Evolutionary conservation across 345 rosid genomes (phyloP).

Genomic region (Kernera saxatilis): DNA sequence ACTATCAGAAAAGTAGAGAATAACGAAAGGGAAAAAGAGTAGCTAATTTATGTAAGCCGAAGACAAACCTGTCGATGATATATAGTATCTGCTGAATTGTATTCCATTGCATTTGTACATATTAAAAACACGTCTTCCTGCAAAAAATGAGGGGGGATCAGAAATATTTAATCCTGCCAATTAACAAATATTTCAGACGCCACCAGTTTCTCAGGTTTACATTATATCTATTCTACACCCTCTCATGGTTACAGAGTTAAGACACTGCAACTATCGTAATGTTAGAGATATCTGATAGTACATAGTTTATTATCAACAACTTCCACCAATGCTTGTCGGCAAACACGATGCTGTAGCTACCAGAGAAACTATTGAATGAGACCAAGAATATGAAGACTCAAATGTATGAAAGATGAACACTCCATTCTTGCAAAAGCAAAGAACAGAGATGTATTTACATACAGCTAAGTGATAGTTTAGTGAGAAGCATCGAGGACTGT

Average conservation of each 20-base stretch:
- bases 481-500: neutral
- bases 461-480: neutral
- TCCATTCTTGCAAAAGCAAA: neutral
- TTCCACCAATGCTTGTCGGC: neutral
- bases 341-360: neutral
- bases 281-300: neutral
- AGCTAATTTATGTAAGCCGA: neutral
- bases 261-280: neutral
- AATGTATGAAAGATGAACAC: neutral
- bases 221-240: neutral
- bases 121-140: constrained; percentile 74
- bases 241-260: neutral
- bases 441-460: neutral
- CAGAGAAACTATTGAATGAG: neutral
- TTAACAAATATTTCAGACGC: neutral
- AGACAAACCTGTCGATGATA: constrained; percentile 66
- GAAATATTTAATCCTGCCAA: neutral
- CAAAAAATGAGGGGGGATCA: constrained; percentile 1
- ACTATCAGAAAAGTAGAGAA: neutral
- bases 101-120: constrained; percentile 90
- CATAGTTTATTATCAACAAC: too few species aligned
- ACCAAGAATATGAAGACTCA: neutral
- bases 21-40: neutral
- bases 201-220: neutral
- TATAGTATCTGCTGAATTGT: constrained; percentile 76